Conservation (phyloP, 2,329 filamentous ascomycete genomes). For the Phialocephala subalpina region DNA sequence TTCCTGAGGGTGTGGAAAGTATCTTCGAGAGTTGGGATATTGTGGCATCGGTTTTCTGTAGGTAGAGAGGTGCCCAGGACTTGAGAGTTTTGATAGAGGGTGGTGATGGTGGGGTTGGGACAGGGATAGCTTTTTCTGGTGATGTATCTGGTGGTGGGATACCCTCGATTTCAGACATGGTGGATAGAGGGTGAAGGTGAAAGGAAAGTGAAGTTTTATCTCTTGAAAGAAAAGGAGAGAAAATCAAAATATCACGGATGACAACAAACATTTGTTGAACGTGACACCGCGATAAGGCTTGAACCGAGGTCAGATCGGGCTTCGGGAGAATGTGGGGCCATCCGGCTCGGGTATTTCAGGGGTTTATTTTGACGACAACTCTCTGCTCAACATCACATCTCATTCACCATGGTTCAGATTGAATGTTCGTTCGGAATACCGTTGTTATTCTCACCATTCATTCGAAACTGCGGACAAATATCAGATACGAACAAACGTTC, state of each 20-base stretch:
- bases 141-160: constrained; percentile 34
- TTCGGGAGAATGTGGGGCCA: background rate
- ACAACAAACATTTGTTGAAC: background rate
- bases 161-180: constrained; percentile 39
- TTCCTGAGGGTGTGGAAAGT: constrained; percentile 72
- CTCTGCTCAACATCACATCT: too few relatives aligned
- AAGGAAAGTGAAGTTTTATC: constrained; percentile 3
- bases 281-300: background rate
- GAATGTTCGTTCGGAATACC: too few relatives aligned
- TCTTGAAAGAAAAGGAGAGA: background rate
- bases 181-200: constrained; percentile 7
- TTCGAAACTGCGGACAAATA: too few relatives aligned
- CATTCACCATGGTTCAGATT: too few relatives aligned
- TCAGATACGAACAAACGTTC: too few relatives aligned
- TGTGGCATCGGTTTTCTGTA: constrained; percentile 41
- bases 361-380: too few relatives aligned
- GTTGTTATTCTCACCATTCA: too few relatives aligned
- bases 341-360: too few relatives aligned
- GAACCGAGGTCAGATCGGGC: background rate
- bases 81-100: constrained; percentile 35
- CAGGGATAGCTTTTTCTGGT: constrained; percentile 29
- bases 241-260: constrained; percentile 1
- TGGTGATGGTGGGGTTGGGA: constrained; percentile 23
- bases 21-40: constrained; percentile 66
- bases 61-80: constrained; percentile 44